A percentile compares a stretch with the other conserved stretches of the same genome.
Conservation (phyloP, 306 rosid species). For the Vicia sativa region DNA sequence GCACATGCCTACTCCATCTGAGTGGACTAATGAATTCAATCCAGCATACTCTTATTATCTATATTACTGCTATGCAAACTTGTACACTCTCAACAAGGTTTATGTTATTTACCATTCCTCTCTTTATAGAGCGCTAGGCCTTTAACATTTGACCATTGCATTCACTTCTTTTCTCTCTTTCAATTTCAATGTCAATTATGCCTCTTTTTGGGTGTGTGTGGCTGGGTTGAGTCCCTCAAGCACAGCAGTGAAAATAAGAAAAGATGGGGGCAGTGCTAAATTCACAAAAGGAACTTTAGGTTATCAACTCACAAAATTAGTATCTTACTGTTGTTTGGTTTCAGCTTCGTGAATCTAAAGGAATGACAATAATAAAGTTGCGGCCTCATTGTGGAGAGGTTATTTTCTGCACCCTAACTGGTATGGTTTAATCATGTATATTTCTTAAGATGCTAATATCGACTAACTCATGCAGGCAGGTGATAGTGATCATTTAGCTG, state of each 20-base stretch:
- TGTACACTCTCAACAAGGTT: conserved; percentile 86
- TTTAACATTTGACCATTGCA: conserved; percentile 14
- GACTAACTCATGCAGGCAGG: conserved; percentile 64
- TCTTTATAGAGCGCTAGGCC: conserved; percentile 11
- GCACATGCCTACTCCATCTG: conserved; percentile 88
- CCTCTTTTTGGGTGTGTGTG: background rate
- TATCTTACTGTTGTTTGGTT: conserved; percentile 36
- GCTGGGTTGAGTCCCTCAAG: background rate
- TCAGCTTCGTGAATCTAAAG: conserved; percentile 84
- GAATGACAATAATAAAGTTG: conserved; percentile 67
- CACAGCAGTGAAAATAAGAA: background rate
- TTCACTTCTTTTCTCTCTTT: background rate
- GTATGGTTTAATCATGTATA: conserved; percentile 13
- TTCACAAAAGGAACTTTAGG: background rate
- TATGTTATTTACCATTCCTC: conserved; percentile 26
- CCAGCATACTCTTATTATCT: conserved; percentile 85
- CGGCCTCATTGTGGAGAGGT: conserved; percentile 98
- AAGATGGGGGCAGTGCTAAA: background rate
- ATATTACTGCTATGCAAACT: conserved; percentile 77
- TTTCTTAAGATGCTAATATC: conserved; percentile 40
- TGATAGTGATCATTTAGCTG: conserved; percentile 86
- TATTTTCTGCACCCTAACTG: conserved; percentile 34
- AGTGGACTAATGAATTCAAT: conserved; percentile 85
- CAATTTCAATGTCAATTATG: background rate
- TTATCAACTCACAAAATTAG: conserved; percentile 17